Conservation (phyloP, 2,329 filamentous ascomycete species). For the Aspergillus sp. region DNA sequence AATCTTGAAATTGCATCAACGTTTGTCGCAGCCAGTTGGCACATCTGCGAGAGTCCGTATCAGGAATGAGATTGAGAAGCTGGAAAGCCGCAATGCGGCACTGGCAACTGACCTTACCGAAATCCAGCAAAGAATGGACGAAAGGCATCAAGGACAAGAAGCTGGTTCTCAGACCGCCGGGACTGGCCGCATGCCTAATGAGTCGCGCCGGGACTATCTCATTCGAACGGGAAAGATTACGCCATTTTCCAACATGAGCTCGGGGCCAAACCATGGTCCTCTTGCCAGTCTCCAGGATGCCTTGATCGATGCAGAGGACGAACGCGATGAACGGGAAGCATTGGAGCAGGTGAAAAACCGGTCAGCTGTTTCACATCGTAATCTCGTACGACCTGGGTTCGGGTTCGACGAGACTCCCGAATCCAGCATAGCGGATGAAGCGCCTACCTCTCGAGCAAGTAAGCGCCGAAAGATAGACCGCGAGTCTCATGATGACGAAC, state of each 20-base stretch:
- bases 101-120: constrained; percentile 74
- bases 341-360: constrained; percentile 43
- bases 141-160: constrained; percentile 64
- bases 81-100: constrained; percentile 65
- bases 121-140: constrained; percentile 78
- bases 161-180: constrained; percentile 48
- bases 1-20: constrained; percentile 60
- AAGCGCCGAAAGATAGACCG: constrained; percentile 41
- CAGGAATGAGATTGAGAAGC: constrained; percentile 61
- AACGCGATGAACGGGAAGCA: constrained; percentile 54
- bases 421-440: constrained; percentile 29
- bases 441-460: constrained; percentile 19
- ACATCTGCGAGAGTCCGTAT: constrained; percentile 52
- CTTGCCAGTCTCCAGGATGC: constrained; percentile 74
- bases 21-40: constrained; percentile 58
- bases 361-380: constrained; percentile 66
- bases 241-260: constrained; percentile 79
- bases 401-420: constrained; percentile 51
- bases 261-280: constrained; percentile 58
- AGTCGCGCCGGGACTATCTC: constrained; percentile 83
- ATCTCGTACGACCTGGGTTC: constrained; percentile 73
- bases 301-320: constrained; percentile 79
- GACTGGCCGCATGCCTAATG: constrained; percentile 66
- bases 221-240: constrained; percentile 98
- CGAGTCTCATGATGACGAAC: not conserved